These are phyloP conservation scores for Gyromitra esculenta DNA, from an alignment of 2,329 filamentous ascomycete genomes.

Conservation along the genomic window DNA sequence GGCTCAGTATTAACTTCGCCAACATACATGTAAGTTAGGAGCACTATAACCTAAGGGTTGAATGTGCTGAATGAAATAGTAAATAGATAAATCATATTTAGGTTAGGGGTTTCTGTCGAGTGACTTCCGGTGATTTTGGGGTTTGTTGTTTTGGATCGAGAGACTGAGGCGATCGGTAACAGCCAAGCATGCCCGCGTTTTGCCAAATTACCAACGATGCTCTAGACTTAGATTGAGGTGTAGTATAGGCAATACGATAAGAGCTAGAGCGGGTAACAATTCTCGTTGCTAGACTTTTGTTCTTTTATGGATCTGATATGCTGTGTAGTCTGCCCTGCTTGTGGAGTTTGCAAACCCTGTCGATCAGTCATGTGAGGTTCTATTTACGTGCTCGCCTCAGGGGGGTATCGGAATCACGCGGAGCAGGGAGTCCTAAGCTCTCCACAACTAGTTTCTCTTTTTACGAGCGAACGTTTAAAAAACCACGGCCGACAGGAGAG, in stretches of 20 bases:
- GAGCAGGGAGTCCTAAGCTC: conserved; percentile 16
- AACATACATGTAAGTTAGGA: too few relatives aligned
- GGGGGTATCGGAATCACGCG: conserved; percentile 34
- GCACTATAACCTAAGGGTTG: too few relatives aligned
- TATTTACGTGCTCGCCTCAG: conserved; percentile 19
- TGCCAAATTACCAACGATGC: background rate
- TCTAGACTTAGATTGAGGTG: conserved; percentile 8
- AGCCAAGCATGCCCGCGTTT: background rate
- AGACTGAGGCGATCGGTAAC: background rate
- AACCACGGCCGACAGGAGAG: too few relatives aligned
- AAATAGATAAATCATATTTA: background rate
- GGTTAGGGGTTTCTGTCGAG: conserved; percentile 10
- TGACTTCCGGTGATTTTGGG: conserved; percentile 29
- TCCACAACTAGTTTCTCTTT: conserved; percentile 18
- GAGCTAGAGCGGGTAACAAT: background rate
- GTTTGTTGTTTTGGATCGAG: background rate
- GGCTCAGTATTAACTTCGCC: background rate
- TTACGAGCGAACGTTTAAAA: background rate
- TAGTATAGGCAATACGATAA: background rate
- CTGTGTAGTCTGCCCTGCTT: background rate
- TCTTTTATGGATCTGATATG: conserved; percentile 27
- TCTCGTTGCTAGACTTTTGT: conserved; percentile 17
- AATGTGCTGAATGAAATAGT: too few relatives aligned
- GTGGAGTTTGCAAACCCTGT: conserved; percentile 29
- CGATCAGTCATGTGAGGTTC: conserved; percentile 16